A percentile compares a stretch with the other conserved stretches of the same genome.
phyloP scores from a whole-genome alignment of 441 rosid genomes.

The Breynia disticha region DNA sequence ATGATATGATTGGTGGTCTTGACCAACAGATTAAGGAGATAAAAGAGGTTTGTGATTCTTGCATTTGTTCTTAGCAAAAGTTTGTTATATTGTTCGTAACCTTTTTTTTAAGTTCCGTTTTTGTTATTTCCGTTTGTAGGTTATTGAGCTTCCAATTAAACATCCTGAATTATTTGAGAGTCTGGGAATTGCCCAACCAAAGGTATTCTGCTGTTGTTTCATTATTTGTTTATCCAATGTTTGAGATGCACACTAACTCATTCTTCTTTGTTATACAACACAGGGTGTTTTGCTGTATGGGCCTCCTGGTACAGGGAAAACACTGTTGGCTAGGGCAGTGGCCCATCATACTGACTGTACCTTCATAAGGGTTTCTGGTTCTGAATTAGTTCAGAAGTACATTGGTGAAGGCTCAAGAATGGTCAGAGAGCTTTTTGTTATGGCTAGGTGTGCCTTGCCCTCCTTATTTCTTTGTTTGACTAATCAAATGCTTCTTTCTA shows the following conservation, averaged over 20 bases:
- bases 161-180: slow-evolving; percentile 87
- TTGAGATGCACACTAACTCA: neutral
- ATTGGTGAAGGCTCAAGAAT: slow-evolving; percentile 97
- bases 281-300: slow-evolving; percentile 97
- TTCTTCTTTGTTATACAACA: neutral
- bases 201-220: slow-evolving; percentile 28
- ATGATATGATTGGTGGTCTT: slow-evolving; percentile 93
- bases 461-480: neutral
- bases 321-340: slow-evolving; percentile 88
- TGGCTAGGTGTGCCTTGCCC: slow-evolving; percentile 70
- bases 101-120: neutral
- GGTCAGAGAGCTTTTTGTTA: slow-evolving; percentile 96
- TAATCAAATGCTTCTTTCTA: neutral
- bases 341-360: slow-evolving; percentile 98
- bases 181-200: slow-evolving; percentile 97
- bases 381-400: slow-evolving; percentile 90
- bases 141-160: slow-evolving; percentile 83
- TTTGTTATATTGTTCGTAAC: neutral
- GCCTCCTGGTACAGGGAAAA: slow-evolving; percentile 97
- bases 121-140: slow-evolving; percentile 32
- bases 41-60: slow-evolving; percentile 49
- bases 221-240: no score
- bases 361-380: slow-evolving; percentile 96
- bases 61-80: neutral
- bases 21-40: slow-evolving; percentile 97